These are phyloP conservation scores for Botrytis pseudocinerea DNA, from an alignment of 2,329 filamentous ascomycete genomes.

Conservation along the genomic window DNA sequence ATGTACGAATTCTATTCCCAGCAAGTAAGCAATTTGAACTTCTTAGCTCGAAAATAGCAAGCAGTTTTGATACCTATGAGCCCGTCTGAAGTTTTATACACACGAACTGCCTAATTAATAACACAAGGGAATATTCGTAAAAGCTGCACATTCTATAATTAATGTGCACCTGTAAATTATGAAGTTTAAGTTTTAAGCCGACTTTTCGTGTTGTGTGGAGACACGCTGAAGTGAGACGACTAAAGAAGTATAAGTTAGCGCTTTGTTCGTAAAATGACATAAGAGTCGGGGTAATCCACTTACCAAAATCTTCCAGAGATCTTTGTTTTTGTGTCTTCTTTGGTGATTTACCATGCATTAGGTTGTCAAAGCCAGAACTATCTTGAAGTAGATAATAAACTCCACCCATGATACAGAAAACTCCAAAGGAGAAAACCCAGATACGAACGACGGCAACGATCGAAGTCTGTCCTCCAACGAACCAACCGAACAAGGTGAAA, in stretches of 20 bases:
- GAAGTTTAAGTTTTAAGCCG: conserved; percentile 53
- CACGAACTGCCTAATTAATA: conserved; percentile 22
- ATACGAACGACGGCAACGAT: conserved; percentile 85
- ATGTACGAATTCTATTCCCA: conserved; percentile 3
- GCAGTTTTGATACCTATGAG: conserved; percentile 21
- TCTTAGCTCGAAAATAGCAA: conserved; percentile 19
- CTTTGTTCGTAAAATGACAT: conserved; percentile 15
- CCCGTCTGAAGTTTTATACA: conserved; percentile 22
- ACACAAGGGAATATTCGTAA: conserved; percentile 21
- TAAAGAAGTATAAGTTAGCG: conserved; percentile 54
- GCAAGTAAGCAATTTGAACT: conserved; percentile 22
- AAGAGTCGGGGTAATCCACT: conserved; percentile 44
- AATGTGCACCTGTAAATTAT: conserved; percentile 22
- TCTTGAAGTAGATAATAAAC: conserved; percentile 80
- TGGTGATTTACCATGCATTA: conserved; percentile 87
- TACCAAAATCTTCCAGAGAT: conserved; percentile 86
- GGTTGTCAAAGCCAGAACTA: conserved; percentile 80
- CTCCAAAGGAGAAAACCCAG: conserved; percentile 88
- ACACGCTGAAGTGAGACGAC: conserved; percentile 88
- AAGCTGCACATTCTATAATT: conserved; percentile 19
- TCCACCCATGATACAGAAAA: conserved; percentile 79
- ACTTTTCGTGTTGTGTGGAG: conserved; percentile 90
- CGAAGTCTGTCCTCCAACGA: conserved; percentile 67
- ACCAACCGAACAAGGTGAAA: conserved; percentile 85
- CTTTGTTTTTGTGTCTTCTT: conserved; percentile 82